Percentiles rank a stretch among this genome's conserved stretches.
phyloP scores from a whole-genome alignment of 2,329 filamentous ascomycete species.

The Fusarium tanahbumbuense region DNA sequence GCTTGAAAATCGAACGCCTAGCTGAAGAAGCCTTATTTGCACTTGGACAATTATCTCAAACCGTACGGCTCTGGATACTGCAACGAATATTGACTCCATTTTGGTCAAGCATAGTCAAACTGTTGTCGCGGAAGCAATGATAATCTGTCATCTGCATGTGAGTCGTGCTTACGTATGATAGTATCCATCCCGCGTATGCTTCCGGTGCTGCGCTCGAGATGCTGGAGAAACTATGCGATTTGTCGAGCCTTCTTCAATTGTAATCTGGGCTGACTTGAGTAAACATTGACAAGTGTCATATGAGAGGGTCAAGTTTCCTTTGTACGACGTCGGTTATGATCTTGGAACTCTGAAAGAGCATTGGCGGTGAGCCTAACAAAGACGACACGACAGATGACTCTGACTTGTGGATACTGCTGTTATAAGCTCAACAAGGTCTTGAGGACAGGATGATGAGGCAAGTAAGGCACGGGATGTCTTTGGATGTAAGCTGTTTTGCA shows the following conservation, averaged over 20 bases:
- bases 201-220: background rate
- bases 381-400: background rate
- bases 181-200: background rate
- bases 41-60: background rate
- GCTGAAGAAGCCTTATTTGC: background rate
- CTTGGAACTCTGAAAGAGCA: background rate
- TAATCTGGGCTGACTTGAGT: background rate
- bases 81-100: background rate
- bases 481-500: background rate
- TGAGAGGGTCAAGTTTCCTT: background rate
- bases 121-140: background rate
- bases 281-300: background rate
- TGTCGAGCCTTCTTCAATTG: background rate
- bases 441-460: background rate
- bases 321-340: background rate
- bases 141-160: background rate
- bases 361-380: background rate
- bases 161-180: conserved; percentile 1
- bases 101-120: background rate
- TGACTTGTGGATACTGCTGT: background rate
- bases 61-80: background rate
- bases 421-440: background rate
- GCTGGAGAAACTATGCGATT: background rate
- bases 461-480: background rate
- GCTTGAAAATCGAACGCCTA: background rate